Base-by-base conservation (phyloP, 768 basidiomycete species). In the Suillus plorans region DNA sequence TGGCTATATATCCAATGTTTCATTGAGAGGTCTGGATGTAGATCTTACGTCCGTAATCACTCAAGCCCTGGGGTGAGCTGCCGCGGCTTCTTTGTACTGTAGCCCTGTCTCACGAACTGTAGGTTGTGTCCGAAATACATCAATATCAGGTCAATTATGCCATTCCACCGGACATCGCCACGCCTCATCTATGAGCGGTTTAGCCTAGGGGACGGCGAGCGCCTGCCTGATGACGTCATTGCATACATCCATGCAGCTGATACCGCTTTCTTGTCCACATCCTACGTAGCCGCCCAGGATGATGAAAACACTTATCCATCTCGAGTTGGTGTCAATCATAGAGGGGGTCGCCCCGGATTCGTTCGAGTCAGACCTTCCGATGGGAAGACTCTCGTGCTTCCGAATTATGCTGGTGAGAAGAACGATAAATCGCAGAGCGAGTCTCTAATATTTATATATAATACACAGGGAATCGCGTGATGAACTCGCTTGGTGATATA, bases 91-190 rank as follows among this genome's bases (percentile, higher is more conserved):
- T 50, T 25, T 31, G 47, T 59, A 10, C 25, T 67, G 60, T 37
- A 22, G 34, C 8, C 31, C 61, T 53, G 63, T 31, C 52, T 45
- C 20, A 61, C 50, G 28, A 28, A 0, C 10, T 39, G 31, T 59
- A 88, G 87, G 37, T 84, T 87, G 66, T 89, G 86, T 71, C 88
- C 87, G 9, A 89, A 89, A 69, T 89, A 89, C 62, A 89, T 88
- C 69, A 85, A 81, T 58, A 70, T 82, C 53, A 81, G 86, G 9
- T 78, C 83, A 7, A 71, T 89, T 10, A 69, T 74, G 14, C 79
- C 85, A 0, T 70, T 80, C 64, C 73, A 79, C 0, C 60, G 76
- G 25, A 76, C 79, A 2, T 64, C 71, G 16, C 80, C 86, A 0
- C 67, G 67, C 1, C 70, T 86, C 16, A 66, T 70, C 4, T 69